phyloP scores from a whole-genome alignment of 768 basidiomycete species.

The Auriscalpium vulgare region DNA sequence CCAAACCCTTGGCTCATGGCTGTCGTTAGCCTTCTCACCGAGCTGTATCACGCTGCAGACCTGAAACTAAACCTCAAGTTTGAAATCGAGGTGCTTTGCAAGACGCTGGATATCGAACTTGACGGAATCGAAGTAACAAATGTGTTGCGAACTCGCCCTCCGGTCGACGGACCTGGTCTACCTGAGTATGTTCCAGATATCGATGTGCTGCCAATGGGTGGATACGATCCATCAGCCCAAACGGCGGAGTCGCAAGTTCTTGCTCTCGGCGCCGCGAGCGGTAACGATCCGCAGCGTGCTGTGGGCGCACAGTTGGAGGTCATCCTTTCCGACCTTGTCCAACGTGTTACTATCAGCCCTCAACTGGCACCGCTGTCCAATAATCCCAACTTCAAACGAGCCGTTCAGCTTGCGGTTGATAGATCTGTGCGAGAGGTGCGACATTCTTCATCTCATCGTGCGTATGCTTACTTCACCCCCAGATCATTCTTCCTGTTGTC shows the following conservation, averaged over 20 bases:
- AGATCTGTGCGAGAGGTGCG: conserved; percentile 88
- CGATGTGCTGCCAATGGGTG: conserved; percentile 69
- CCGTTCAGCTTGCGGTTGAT: conserved; percentile 86
- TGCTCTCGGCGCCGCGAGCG: conserved; percentile 49
- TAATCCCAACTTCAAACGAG: conserved; percentile 83
- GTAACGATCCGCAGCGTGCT: conserved; percentile 57
- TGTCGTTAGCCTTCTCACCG: conserved; percentile 82
- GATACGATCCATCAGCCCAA: conserved; percentile 48
- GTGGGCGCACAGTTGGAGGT: conserved; percentile 76
- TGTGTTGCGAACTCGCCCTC: conserved; percentile 70
- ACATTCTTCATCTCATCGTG: not conserved
- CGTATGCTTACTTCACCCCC: conserved; percentile 3
- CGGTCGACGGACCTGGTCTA: conserved; percentile 55
- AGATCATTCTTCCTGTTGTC: conserved; percentile 96
- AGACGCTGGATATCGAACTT: conserved; percentile 80
- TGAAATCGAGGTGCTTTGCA: conserved; percentile 96
- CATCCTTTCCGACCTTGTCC: conserved; percentile 62
- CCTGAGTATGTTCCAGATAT: conserved; percentile 79
- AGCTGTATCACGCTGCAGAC: conserved; percentile 96
- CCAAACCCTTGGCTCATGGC: conserved; percentile 99
- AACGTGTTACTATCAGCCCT: conserved; percentile 68
- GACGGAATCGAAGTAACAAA: conserved; percentile 78
- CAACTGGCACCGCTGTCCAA: conserved; percentile 67
- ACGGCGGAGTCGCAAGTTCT: conserved; percentile 54
- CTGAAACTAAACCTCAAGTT: conserved; percentile 96